Conservation (phyloP, 2,329 filamentous ascomycete genomes). For the Exophiala oligosperma region DNA sequence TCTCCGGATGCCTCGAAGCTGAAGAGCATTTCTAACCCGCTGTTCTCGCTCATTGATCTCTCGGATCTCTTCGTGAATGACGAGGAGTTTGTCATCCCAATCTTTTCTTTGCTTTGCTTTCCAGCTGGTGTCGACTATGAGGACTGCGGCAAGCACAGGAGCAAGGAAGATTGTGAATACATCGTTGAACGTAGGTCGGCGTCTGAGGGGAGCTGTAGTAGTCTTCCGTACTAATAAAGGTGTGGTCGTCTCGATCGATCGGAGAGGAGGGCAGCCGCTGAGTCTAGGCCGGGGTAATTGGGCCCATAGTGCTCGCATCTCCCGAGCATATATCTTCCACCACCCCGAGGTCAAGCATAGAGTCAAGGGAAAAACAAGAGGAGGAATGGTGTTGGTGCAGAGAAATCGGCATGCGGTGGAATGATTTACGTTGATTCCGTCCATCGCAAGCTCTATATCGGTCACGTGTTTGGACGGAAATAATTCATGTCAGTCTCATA, state of each 20-base stretch:
- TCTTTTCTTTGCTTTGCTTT: slow-evolving; percentile 27
- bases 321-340: slow-evolving; percentile 8
- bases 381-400: neutral
- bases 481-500: neutral
- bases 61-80: slow-evolving; percentile 22
- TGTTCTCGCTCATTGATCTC: slow-evolving; percentile 21
- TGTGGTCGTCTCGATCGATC: slow-evolving; percentile 8
- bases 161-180: slow-evolving; percentile 26
- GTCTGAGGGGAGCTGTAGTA: slow-evolving; percentile 19
- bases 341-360: slow-evolving; percentile 2
- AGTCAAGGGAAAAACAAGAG: neutral
- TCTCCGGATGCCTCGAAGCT: slow-evolving; percentile 12
- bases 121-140: slow-evolving; percentile 27
- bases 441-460: neutral
- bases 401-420: slow-evolving; percentile 6
- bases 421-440: neutral
- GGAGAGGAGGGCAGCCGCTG: slow-evolving; percentile 10
- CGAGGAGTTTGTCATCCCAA: slow-evolving; percentile 27
- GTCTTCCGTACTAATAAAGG: slow-evolving; percentile 18
- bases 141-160: slow-evolving; percentile 25
- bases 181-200: slow-evolving; percentile 25
- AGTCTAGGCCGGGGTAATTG: slow-evolving; percentile 23
- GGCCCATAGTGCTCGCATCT: slow-evolving; percentile 27
- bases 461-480: neutral
- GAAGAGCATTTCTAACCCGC: slow-evolving; percentile 17